Percentiles rank a stretch among this genome's conserved stretches.
Conservation (phyloP, 1,284 basidiomycete species). For the Meira miltonrushii region DNA sequence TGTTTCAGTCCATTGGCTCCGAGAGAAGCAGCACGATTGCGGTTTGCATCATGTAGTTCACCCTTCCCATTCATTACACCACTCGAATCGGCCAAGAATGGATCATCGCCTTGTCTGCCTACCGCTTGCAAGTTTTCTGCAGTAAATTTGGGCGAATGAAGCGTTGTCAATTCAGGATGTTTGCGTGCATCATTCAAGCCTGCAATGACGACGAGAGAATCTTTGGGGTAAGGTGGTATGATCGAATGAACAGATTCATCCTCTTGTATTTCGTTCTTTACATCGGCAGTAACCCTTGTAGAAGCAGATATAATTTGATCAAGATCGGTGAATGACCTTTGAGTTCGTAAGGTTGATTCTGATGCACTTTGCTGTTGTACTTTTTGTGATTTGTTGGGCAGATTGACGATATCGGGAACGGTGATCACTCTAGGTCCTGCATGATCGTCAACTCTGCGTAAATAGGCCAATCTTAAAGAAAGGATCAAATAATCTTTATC, state of each 20-base stretch:
- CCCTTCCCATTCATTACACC: neutral
- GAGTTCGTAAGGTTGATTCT: neutral
- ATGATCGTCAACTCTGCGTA: conserved; percentile 40
- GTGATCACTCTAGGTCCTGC: conserved; percentile 37
- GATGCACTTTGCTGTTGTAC: neutral
- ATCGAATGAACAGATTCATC: neutral
- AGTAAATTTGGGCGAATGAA: conserved; percentile 27
- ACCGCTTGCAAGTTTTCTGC: neutral
- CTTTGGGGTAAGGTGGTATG: conserved; percentile 13
- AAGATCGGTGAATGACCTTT: neutral
- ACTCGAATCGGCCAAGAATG: neutral
- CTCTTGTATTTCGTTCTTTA: neutral
- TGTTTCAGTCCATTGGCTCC: conserved; percentile 22
- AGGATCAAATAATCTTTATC: conserved; percentile 30
- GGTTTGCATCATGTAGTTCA: neutral
- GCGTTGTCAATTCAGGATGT: conserved; percentile 30
- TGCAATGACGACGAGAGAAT: conserved; percentile 30
- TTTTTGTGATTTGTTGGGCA: neutral
- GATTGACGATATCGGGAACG: conserved; percentile 20
- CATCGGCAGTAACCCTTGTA: neutral
- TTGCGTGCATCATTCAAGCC: conserved; percentile 22
- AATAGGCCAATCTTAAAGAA: conserved; percentile 37
- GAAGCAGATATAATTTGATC: neutral
- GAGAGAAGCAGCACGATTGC: neutral
- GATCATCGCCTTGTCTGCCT: neutral